Evolutionary conservation across 495 filamentous ascomycete genomes (phyloP), one percentile per base, ranked within the genome.

Genomic region (Tuber indicum): DNA sequence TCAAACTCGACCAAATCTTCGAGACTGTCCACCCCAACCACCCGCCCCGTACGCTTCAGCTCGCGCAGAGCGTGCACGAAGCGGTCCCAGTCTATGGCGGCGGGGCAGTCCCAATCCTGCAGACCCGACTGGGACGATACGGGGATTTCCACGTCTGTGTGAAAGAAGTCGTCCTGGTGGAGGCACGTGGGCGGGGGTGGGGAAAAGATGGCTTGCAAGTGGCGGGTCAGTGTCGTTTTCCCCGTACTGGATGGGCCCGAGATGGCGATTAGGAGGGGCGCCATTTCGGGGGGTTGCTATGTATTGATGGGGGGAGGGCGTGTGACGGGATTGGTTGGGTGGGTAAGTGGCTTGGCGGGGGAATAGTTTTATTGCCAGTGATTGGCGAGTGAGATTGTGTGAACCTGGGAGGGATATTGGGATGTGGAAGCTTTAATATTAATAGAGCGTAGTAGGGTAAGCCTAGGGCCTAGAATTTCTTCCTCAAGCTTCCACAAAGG

Each of bases 81-180:
- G 58, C 88, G 87, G 14, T 86, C 84, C 44, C 95, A 86, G 76
- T 93, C 89, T 66, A 98, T 86, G 45, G 94, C 86, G 72, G 88
- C 90, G 17, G 90, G 84, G 79, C 93, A 96, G 85, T 98, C 95
- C 93, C 94, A 97, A 86, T 98, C 93, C 77, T 89, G 86, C 42
- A 96, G 84, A 45, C 88, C 90, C 78, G 81, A 76, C 83, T 85
- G 36, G 81, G 85, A 0, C 76, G 83, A 86, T 71, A 87, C 76
- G 14, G 90, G 91, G 75, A 92, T 89, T 74, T 91, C 86, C n/a
- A 87, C 83, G 82, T 98, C 94, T 2, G 92, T 83, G 52, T 88
- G 88, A 84, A 94, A 98, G 84, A 97, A 98, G 84, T 98, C 95
- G 85, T 98, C 95, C 84, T 96, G 89, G 83, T 97, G 94, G 62